A percentile compares a stretch with the other conserved stretches of the same genome.
These are phyloP conservation scores for Colletotrichum salicis DNA, from an alignment of 2,329 filamentous ascomycete genomes.

Conservation along the genomic window DNA sequence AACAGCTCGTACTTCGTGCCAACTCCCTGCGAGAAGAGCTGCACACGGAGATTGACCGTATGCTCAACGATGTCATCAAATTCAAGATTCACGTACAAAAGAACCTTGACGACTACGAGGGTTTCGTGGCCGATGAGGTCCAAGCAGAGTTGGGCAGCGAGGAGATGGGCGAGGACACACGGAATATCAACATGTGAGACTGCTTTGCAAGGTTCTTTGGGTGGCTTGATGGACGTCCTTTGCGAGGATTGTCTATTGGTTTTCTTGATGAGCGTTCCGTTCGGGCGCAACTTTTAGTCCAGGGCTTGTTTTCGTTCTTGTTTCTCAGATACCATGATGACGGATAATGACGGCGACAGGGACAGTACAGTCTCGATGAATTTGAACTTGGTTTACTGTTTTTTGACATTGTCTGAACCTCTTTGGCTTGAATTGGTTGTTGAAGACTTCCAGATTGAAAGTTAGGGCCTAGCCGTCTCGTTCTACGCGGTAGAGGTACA, in stretches of 20 bases:
- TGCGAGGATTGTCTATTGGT: not conserved
- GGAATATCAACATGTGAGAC: conserved; percentile 56
- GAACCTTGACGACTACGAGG: conserved; percentile 91
- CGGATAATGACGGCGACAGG: conserved; percentile 25
- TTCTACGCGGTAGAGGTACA: not conserved
- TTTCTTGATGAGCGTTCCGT: conserved; percentile 27
- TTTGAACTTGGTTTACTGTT: not conserved
- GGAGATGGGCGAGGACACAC: conserved; percentile 65
- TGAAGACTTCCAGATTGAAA: not conserved
- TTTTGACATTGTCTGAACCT: not conserved
- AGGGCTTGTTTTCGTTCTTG: conserved; percentile 15
- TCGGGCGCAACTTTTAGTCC: conserved; percentile 10
- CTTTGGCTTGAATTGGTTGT: not conserved
- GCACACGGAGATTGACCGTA: conserved; percentile 95
- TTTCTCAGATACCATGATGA: conserved; percentile 34
- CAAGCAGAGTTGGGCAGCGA: conserved; percentile 82
- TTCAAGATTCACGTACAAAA: conserved; percentile 99
- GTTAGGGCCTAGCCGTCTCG: too few relatives aligned
- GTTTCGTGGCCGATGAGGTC: conserved; percentile 93
- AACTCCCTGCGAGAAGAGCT: conserved; percentile 91
- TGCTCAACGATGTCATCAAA: conserved; percentile 96
- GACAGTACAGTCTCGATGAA: conserved; percentile 4
- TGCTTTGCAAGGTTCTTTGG: conserved; percentile 34
- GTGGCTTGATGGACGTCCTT: conserved; percentile 28
- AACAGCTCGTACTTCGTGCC: conserved; percentile 87